Evolutionary conservation across 176 grass and related monocot genomes (phyloP).

Genomic region (Oryza glaberrima): DNA sequence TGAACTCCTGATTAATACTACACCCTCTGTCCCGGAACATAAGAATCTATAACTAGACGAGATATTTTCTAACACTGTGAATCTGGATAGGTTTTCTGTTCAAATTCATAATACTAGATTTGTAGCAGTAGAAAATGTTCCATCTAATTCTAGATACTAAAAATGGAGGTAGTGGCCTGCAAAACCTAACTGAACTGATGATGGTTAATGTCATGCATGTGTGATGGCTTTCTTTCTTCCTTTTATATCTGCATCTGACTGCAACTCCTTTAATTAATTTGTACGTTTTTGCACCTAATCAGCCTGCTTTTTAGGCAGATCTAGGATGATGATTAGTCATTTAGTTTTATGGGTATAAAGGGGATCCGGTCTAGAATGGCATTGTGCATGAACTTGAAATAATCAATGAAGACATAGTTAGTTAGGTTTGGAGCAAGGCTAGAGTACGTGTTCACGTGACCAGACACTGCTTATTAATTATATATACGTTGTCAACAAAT

Average conservation of each 20-base stretch:
- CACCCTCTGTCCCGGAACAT: rapidly evolving
- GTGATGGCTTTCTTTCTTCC: background rate
- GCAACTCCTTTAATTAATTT: background rate
- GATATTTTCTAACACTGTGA: too few relatives aligned
- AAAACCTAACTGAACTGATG: conserved; percentile 14
- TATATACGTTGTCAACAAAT: too few relatives aligned
- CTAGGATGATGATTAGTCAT: background rate
- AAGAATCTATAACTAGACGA: rapidly evolving
- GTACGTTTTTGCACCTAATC: background rate
- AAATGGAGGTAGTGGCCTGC: background rate
- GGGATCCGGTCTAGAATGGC: background rate
- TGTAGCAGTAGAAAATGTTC: too few relatives aligned
- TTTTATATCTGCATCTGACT: background rate
- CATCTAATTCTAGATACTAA: rapidly evolving
- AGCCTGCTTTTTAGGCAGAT: conserved; percentile 4
- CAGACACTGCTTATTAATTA: background rate
- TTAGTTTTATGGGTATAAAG: background rate
- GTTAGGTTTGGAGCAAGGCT: background rate
- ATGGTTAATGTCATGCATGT: conserved; percentile 5
- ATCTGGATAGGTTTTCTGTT: too few relatives aligned
- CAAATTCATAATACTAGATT: too few relatives aligned
- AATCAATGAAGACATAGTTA: background rate
- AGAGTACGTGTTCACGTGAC: background rate
- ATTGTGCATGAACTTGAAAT: background rate
- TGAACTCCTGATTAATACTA: background rate